A percentile compares a stretch with the other conserved stretches of the same genome.
These are phyloP conservation scores for Aegle marmelos DNA, from an alignment of 345 rosid genomes.

Conservation along the genomic window DNA sequence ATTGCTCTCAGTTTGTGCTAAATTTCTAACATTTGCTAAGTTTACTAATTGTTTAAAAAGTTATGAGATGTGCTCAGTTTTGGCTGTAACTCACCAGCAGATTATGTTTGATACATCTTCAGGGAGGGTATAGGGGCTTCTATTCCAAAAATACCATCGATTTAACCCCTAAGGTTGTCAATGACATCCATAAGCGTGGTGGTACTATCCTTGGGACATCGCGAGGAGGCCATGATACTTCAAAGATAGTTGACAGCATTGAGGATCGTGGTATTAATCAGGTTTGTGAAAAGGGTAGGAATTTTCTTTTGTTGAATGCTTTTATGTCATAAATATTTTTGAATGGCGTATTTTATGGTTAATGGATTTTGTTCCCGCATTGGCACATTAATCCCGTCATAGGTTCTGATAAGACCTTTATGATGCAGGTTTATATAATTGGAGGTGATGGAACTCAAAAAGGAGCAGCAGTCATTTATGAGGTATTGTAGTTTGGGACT, in stretches of 20 bases:
- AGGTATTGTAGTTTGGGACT: slow-evolving; percentile 41
- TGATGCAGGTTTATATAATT: slow-evolving; percentile 66
- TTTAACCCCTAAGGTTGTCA: slow-evolving; percentile 65
- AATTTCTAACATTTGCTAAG: background rate
- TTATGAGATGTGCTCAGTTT: background rate
- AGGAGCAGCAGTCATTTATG: slow-evolving; percentile 76
- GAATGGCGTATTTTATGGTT: background rate
- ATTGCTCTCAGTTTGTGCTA: background rate
- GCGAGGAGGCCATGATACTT: slow-evolving; percentile 86
- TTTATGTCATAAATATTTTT: background rate
- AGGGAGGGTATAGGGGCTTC: slow-evolving; percentile 95
- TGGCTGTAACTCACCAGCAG: background rate
- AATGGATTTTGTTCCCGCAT: background rate
- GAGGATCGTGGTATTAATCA: slow-evolving; percentile 93
- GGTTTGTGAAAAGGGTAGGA: slow-evolving; percentile 31
- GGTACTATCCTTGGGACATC: slow-evolving; percentile 90
- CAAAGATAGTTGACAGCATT: slow-evolving; percentile 91
- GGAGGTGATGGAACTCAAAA: slow-evolving; percentile 95
- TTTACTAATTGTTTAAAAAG: background rate
- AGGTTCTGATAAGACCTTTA: slow-evolving; percentile 10
- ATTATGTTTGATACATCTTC: slow-evolving; percentile 9
- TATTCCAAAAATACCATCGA: slow-evolving; percentile 69
- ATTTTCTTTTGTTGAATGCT: background rate
- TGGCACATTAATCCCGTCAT: background rate
- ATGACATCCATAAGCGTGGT: slow-evolving; percentile 91